Conservation (phyloP, 192 early-diverging fungal genomes). For the Coemansia sp. region DNA sequence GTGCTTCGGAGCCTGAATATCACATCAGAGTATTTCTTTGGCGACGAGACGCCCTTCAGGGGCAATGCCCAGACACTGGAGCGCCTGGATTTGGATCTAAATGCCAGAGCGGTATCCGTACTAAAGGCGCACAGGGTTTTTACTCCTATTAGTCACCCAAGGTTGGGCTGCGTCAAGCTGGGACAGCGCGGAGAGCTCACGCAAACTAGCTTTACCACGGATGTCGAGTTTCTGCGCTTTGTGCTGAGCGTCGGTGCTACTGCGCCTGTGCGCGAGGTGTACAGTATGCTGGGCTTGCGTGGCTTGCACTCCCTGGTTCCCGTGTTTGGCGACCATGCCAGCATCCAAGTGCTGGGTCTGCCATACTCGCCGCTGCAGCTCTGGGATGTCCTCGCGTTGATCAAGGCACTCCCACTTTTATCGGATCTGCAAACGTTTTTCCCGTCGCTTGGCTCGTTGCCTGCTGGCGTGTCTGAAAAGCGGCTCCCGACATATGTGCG, state of each 20-base stretch:
- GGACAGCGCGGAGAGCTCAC: neutral
- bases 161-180: neutral
- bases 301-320: neutral
- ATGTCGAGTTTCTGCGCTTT: neutral
- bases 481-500: neutral
- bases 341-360: neutral
- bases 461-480: neutral
- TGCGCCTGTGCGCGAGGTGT: neutral
- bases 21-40: neutral
- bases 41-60: neutral
- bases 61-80: neutral
- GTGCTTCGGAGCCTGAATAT: neutral
- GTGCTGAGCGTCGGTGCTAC: neutral
- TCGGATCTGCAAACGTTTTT: neutral
- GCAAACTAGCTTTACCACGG: neutral
- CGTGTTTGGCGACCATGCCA: neutral
- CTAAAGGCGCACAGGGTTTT: neutral
- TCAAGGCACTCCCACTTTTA: neutral
- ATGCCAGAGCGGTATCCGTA: neutral
- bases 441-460: neutral
- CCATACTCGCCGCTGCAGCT: neutral
- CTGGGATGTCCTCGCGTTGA: neutral
- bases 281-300: neutral
- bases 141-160: neutral
- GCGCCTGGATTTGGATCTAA: neutral